Evolutionary conservation across 352 stramenopile genomes (phyloP).

Genomic region (Phytophthora vignae): DNA sequence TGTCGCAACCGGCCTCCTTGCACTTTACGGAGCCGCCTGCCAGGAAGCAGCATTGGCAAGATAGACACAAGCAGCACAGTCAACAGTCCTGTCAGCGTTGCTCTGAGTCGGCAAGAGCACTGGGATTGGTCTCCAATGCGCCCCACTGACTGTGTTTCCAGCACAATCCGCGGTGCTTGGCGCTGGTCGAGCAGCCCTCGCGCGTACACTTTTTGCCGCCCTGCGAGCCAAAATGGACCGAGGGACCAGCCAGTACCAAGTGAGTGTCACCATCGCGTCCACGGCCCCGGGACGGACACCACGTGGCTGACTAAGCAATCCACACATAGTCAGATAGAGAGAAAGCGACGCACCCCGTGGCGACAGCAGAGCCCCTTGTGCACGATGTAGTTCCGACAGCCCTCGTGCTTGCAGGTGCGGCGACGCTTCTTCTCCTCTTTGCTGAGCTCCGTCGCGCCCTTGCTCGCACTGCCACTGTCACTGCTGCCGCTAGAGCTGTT

Average conservation of each 20-base stretch:
- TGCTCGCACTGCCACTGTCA: no score
- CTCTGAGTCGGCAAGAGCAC: neutral
- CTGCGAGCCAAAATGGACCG: conserved; percentile 1
- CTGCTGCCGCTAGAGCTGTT: no score
- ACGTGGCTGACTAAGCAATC: neutral
- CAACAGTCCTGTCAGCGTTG: neutral
- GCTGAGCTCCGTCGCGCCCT: no score
- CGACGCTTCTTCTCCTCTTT: conserved; percentile 9
- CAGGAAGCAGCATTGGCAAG: neutral
- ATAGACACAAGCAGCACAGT: neutral
- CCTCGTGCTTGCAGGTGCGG: conserved; percentile 44
- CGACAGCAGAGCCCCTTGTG: conserved; percentile 55
- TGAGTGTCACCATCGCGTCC: no score
- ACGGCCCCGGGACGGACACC: no score
- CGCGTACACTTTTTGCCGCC: conserved; percentile 50
- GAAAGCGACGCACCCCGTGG: conserved; percentile 40
- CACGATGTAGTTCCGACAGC: conserved; percentile 59
- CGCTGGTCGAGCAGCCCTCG: conserved; percentile 38
- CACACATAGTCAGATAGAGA: neutral
- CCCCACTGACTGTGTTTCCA: conserved; percentile 45
- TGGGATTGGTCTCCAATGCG: no score
- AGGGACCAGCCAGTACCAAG: no score
- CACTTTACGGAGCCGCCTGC: conserved; percentile 52
- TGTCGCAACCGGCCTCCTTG: conserved; percentile 55
- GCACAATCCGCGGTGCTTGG: conserved; percentile 60